Conservation (phyloP, 371 early-diverging fungal genomes). For the Syncephalastrum monosporum region DNA sequence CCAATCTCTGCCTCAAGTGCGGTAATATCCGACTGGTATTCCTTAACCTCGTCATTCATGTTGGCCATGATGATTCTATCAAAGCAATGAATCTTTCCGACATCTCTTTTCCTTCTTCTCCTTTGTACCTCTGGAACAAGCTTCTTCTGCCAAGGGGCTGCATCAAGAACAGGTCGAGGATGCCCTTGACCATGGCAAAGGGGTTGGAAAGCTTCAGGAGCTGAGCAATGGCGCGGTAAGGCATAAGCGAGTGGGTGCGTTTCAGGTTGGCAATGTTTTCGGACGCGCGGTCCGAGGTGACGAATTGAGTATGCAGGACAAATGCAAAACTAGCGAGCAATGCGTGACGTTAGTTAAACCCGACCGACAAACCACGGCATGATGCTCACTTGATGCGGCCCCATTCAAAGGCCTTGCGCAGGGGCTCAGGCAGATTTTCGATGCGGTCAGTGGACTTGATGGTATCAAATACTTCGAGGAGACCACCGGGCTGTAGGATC, state of each 20-base stretch:
- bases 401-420: slow-evolving; percentile 56
- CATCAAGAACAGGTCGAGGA: slow-evolving; percentile 57
- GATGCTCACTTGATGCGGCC: slow-evolving; percentile 48
- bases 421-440: slow-evolving; percentile 44
- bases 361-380: neutral
- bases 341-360: neutral
- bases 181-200: slow-evolving; percentile 56
- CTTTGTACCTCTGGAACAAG: slow-evolving; percentile 49
- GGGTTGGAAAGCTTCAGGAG: slow-evolving; percentile 60
- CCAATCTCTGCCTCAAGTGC: slow-evolving; percentile 38
- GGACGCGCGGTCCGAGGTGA: slow-evolving; percentile 52
- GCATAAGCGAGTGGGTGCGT: slow-evolving; percentile 55
- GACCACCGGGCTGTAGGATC: slow-evolving; percentile 47
- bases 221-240: slow-evolving; percentile 53
- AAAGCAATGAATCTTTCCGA: neutral
- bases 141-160: slow-evolving; percentile 60
- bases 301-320: slow-evolving; percentile 53
- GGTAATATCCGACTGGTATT: slow-evolving; percentile 44
- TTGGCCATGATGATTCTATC: slow-evolving; percentile 48
- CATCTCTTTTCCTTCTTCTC: neutral
- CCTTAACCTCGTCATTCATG: slow-evolving; percentile 49
- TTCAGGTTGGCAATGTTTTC: slow-evolving; percentile 54
- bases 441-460: slow-evolving; percentile 42
- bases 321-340: slow-evolving; percentile 49
- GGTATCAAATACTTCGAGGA: slow-evolving; percentile 30